Base-by-base conservation (phyloP, 2,329 filamentous ascomycete species). In the Metarhizium rileyi region DNA sequence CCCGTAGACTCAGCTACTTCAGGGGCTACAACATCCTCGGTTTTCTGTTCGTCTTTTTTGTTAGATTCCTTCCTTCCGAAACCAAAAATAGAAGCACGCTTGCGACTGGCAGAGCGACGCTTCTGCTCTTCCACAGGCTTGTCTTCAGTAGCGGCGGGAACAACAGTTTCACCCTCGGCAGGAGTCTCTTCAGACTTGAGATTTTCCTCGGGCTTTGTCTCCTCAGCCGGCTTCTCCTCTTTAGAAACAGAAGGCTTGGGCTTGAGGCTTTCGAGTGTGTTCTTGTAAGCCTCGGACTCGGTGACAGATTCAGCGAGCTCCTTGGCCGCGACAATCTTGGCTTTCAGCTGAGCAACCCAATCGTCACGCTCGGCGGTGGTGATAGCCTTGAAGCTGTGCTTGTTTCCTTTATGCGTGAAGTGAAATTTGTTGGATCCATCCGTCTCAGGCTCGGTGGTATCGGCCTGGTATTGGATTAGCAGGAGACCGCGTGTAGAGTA, bases 381-480 rank as follows among this genome's bases (percentile, higher is more conserved):
- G 61, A 74, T 63, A 51, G 91, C 88, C 80, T 96, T 91, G 78
- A 98, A 95, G 53, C 80, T 80, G 79, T 96, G 90, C 82, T 95
- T 95, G 73, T 94, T 85, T 59, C 86, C 86, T 70, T 86, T 83
- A 65, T 87, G 72, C 66, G 84, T 87, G 76, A 97, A 86, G 64
- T 82, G 75, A 76, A 98, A 95, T 72, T 93, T 90, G 71, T 80
- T 78, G 57, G 78, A 65, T 53, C 89, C 87, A 55, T 90, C 86
- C 68, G 83, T 81, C 66, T 79, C 77, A 52, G 94, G 78, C 66
- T 95, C 88, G 45, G 72, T 77, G 57, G 76, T 76, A 65, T 82
- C 77, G 53, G 77, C 70, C 74, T 83, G 55, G 23, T n/a, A 26
- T 33, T 4, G 5, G 16, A 46, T 51, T 47, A 59, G 50, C 38